Evolutionary conservation across 1,139 yeast species (phyloP).

Genomic region (Saccharomycopsis hybrid): DNA sequence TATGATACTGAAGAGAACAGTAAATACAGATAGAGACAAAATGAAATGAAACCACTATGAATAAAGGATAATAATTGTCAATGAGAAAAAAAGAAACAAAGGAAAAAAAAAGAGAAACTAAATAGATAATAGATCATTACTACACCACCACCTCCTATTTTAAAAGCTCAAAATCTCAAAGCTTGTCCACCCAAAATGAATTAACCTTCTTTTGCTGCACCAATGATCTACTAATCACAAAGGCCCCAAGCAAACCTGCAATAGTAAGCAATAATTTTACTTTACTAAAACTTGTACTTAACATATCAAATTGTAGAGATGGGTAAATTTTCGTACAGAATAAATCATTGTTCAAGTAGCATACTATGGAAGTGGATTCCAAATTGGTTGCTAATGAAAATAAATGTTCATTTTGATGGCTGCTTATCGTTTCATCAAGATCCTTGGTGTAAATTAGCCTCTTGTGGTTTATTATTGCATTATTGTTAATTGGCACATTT

Average conservation of each 20-base stretch:
- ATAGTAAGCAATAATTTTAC: slow-evolving; percentile 58
- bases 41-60: too few species aligned
- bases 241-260: slow-evolving; percentile 40
- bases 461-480: slow-evolving; percentile 36
- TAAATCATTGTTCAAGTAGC: slow-evolving; percentile 60
- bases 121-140: too few species aligned
- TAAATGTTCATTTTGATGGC: slow-evolving; percentile 26
- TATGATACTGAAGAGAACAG: too few species aligned
- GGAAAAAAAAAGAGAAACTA: too few species aligned
- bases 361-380: slow-evolving; percentile 75
- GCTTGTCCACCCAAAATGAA: slow-evolving; percentile 27
- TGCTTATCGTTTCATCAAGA: not conserved
- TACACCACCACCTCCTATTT: too few species aligned
- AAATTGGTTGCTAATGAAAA: slow-evolving; percentile 60
- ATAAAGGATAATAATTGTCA: too few species aligned
- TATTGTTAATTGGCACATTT: slow-evolving; percentile 44
- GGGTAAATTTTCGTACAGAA: slow-evolving; percentile 79
- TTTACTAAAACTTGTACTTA: slow-evolving; percentile 63
- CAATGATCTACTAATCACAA: slow-evolving; percentile 49
- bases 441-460: slow-evolving; percentile 26
- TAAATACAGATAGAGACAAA: too few species aligned
- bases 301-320: slow-evolving; percentile 75
- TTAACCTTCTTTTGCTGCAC: slow-evolving; percentile 45
- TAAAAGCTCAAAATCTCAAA: not conserved
- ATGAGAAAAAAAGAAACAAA: too few species aligned